These are phyloP conservation scores for Biscogniauxia sp. DNA, from an alignment of 2,329 filamentous ascomycete genomes.

Conservation along the genomic window DNA sequence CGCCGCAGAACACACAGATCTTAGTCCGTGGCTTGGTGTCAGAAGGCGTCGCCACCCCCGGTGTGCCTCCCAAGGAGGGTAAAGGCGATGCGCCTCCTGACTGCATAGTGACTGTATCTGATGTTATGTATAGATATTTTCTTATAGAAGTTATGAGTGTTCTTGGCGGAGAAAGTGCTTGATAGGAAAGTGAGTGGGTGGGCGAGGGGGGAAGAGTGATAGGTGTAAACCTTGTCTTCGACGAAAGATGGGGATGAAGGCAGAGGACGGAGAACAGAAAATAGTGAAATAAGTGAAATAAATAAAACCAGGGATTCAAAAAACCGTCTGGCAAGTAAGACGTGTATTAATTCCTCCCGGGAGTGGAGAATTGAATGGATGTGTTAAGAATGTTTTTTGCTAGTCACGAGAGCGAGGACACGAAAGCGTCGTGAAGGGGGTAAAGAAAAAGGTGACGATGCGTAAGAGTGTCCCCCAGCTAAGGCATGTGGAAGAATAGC, in stretches of 20 bases:
- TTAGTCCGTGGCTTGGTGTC: conserved; percentile 47
- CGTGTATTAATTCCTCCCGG: background rate
- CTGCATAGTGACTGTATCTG: conserved; percentile 33
- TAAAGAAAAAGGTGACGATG: background rate
- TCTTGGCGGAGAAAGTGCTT: no score
- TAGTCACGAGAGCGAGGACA: background rate
- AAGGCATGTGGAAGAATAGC: background rate
- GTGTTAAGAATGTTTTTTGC: background rate
- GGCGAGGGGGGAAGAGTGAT: no score
- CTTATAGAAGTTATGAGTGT: background rate
- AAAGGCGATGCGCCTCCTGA: conserved; percentile 40
- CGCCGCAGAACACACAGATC: conserved; percentile 94
- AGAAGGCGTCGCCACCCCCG: conserved; percentile 32
- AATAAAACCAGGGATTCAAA: background rate
- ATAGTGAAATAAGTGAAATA: no score
- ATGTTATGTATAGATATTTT: background rate
- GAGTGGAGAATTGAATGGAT: background rate
- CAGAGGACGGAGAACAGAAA: no score
- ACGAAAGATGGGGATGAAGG: no score
- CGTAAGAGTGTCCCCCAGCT: background rate
- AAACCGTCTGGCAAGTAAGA: background rate
- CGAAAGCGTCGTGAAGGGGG: background rate
- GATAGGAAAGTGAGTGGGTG: no score
- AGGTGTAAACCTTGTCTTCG: no score
- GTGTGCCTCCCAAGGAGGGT: conserved; percentile 28